phyloP scores from a whole-genome alignment of 139 green algal genomes.

The Coccomyxa sp. region DNA sequence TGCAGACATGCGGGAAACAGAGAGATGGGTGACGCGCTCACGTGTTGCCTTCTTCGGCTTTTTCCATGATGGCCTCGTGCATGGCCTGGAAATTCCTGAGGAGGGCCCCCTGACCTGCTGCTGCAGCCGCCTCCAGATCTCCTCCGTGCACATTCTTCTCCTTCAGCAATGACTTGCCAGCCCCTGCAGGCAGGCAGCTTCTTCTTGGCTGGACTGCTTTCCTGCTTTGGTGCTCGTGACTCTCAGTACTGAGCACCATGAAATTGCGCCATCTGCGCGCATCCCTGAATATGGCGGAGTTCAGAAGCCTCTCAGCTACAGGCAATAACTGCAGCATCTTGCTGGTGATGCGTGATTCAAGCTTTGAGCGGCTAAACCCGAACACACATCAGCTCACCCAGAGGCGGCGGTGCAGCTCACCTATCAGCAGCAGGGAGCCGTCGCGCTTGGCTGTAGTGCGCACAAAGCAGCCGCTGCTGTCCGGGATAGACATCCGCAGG shows the following conservation, averaged over 20 bases:
- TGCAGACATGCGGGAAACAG: background rate
- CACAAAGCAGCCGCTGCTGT: conserved; percentile 13
- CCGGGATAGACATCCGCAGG: conserved; percentile 16
- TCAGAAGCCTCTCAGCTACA: no score
- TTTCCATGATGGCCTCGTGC: background rate
- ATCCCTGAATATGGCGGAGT: no score
- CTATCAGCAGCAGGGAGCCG: conserved; percentile 17
- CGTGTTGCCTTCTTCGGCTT: background rate
- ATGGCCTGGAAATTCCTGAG: conserved; percentile 9
- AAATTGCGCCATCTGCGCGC: no score
- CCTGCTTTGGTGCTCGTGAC: no score
- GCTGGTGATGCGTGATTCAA: no score
- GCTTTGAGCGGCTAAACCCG: no score
- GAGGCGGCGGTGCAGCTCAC: conserved; percentile 13
- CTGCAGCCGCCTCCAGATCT: conserved; percentile 4
- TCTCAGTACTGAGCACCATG: no score
- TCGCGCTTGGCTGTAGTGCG: conserved; percentile 7
- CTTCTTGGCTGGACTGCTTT: no score
- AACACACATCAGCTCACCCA: no score
- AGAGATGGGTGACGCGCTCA: background rate
- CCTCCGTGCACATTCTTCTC: background rate
- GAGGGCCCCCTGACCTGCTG: background rate
- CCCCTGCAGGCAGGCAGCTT: no score
- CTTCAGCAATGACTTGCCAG: conserved; percentile 1
- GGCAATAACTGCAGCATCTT: no score